Evolutionary conservation across 2,329 filamentous ascomycete species (phyloP), one percentile per base, ranked within the genome.

Genomic region (Purpureocillium lavendulum): DNA sequence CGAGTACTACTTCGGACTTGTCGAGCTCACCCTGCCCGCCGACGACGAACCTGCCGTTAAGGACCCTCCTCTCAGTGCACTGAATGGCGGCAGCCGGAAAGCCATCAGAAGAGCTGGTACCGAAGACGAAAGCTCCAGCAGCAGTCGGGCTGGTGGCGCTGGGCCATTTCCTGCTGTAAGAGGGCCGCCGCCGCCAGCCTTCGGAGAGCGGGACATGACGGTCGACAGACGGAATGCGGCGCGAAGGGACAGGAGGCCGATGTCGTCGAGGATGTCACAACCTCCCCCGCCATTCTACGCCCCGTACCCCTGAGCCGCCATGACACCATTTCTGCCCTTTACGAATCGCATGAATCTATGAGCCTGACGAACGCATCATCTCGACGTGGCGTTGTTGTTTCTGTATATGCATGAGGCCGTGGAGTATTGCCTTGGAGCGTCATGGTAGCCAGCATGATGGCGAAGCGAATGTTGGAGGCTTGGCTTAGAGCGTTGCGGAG

Each of bases 1-100:
- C 40, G 81, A 87, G 59, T 87, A 89, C 60, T 89, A 84, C 56
- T 89, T 82, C 60, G 70, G 76, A 43, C 66, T 88, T 30, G 80
- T 88, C 29, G 75, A 80, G 40, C 57, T 87, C 42, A 73, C 68
- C 16, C 60, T 86, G 4, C 84, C 84, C 1, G 62, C 63, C 31
- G 80, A 87, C 41, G 67, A 77, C 39, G 77, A 81, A 31, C 60
- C 70, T 2, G 62, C 64, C 13, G 75, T 82, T 29, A 74, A 73
- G 49, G 71, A 80, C 41, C 77, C 77, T 26, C 77, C 77, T 4
- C 58, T 82, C 45, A 75, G 70, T 48, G 70, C 71, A 40, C 60
- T 75, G 41, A 66, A 57, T 43, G 67, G 67, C 41, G 21, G 21
- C 60, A 65, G 26, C 10, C 65, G 71, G 38, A 75, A 74, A 54